A percentile compares a stretch with the other conserved stretches of the same genome.
These are phyloP conservation scores for Astrephomene gubernaculifera DNA, from an alignment of 139 green algal species.

Conservation along the genomic window DNA sequence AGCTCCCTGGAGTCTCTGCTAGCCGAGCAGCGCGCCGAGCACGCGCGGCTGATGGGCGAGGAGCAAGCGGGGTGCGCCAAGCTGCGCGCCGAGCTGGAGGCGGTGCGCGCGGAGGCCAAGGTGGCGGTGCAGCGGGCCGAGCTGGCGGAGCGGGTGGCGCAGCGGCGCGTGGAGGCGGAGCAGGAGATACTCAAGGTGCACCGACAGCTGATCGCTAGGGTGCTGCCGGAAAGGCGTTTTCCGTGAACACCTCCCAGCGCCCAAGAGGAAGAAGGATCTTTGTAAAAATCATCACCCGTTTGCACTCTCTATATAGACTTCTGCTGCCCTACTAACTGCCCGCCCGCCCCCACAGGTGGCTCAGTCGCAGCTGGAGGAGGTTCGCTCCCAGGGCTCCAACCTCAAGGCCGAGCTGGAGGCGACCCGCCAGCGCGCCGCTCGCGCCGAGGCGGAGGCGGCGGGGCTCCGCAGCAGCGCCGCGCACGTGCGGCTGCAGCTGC, in stretches of 20 bases:
- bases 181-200: constrained; percentile 29
- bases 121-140: neutral
- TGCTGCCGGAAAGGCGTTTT: no score
- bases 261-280: no score
- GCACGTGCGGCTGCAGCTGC: constrained; percentile 34
- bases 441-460: neutral
- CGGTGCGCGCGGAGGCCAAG: neutral
- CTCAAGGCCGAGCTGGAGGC: constrained; percentile 16
- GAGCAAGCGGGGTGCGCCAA: neutral
- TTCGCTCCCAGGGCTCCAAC: neutral
- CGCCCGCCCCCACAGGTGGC: constrained; percentile 5
- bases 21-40: neutral
- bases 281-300: no score
- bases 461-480: constrained; percentile 4
- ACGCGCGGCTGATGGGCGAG: neutral
- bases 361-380: constrained; percentile 19
- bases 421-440: neutral
- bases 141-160: constrained; percentile 29
- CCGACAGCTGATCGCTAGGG: no score
- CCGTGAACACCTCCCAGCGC: no score
- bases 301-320: no score
- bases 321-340: no score
- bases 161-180: constrained; percentile 36
- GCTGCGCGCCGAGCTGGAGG: constrained; percentile 23
- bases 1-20: neutral